Conservation (phyloP, 2,329 filamentous ascomycete genomes). For the Whalleya microplaca region DNA sequence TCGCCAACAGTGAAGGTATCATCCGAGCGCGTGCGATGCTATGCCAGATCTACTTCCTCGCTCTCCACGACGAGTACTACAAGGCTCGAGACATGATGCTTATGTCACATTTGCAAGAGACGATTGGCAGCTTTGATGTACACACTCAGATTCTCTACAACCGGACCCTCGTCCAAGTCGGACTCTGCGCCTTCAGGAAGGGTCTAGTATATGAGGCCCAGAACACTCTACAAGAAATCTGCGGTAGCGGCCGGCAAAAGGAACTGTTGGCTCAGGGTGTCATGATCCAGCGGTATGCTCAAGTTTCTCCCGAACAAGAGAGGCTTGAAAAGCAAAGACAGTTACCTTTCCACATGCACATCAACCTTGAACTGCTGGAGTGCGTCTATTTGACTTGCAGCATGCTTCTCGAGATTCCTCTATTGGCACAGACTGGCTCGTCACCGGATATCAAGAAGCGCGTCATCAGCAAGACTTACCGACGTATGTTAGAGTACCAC, state of each 20-base stretch:
- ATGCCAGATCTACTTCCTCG: constrained; percentile 98
- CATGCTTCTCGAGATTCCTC: constrained; percentile 98
- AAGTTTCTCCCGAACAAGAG: constrained; percentile 97
- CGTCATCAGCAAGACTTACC: constrained; percentile 98
- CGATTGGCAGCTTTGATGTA: constrained; percentile 94
- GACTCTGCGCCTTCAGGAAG: constrained; percentile 96
- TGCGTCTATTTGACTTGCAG: constrained; percentile 98
- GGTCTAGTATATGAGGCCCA: constrained; percentile 97
- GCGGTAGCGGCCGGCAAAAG: constrained; percentile 96
- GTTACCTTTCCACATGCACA: constrained; percentile 99
- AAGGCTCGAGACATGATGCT: constrained; percentile 98
- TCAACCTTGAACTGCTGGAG: constrained; percentile 97
- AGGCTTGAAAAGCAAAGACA: constrained; percentile 95
- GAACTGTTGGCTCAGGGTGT: constrained; percentile 97
- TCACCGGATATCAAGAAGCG: constrained; percentile 97
- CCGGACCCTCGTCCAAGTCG: constrained; percentile 94
- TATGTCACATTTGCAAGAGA: constrained; percentile 99
- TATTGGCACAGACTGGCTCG: constrained; percentile 94
- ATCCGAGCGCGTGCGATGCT: constrained; percentile 96
- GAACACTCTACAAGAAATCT: constrained; percentile 97
- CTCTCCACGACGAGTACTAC: constrained; percentile 97
- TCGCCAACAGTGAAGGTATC: constrained; percentile 92
- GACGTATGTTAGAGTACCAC: constrained; percentile 98
- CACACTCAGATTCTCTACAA: constrained; percentile 99
- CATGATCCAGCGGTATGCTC: constrained; percentile 95